These are phyloP conservation scores for Hypoxylon sp. DNA, from an alignment of 2,329 filamentous ascomycete species.

Conservation along the genomic window DNA sequence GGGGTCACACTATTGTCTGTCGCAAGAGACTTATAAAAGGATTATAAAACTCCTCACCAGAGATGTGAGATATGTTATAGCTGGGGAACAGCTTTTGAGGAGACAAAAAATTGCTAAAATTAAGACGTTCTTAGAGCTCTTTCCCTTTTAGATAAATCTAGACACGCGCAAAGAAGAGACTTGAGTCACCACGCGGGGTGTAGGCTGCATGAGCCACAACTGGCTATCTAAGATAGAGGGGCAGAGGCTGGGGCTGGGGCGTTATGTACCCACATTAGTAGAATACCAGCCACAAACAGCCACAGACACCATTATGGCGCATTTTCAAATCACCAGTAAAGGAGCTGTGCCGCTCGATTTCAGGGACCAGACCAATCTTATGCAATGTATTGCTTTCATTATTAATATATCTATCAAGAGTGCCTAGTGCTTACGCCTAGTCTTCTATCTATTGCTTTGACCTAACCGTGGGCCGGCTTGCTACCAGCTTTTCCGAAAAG, in stretches of 20 bases:
- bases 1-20: constrained; percentile 1
- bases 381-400: background rate
- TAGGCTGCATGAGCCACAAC: constrained; percentile 23
- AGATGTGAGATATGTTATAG: background rate
- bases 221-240: constrained; percentile 22
- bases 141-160: constrained; percentile 29
- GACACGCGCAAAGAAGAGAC: constrained; percentile 14
- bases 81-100: background rate
- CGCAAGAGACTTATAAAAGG: constrained; percentile 9
- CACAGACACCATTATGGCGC: background rate
- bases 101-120: constrained; percentile 8
- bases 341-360: background rate
- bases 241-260: no score
- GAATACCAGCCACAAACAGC: constrained; percentile 6
- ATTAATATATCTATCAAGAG: background rate
- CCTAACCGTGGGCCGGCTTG: no score
- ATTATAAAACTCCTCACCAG: constrained; percentile 6
- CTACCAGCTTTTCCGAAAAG: no score
- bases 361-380: background rate
- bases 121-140: constrained; percentile 11
- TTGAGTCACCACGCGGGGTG: constrained; percentile 40
- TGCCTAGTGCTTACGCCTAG: background rate
- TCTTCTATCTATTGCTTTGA: background rate
- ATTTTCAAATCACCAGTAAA: no score
- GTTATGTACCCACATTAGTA: background rate